These are phyloP conservation scores for Phaeolepiota aurea DNA, from an alignment of 768 basidiomycete genomes.

Conservation along the genomic window DNA sequence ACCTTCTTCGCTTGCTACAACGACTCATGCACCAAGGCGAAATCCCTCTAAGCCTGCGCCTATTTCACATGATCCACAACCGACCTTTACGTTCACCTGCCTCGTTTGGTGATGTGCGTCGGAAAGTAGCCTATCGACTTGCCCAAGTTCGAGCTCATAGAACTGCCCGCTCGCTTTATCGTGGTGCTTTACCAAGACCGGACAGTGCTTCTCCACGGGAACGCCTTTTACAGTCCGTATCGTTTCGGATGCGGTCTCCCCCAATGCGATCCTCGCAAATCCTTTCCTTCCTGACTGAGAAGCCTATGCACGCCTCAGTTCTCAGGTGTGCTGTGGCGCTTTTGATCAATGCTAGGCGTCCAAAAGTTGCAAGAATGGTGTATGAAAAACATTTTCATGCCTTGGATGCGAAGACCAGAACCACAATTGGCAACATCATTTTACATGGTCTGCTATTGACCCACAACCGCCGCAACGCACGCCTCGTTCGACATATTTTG, in stretches of 20 bases:
- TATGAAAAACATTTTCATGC: slow-evolving; percentile 19
- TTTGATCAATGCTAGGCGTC: slow-evolving; percentile 31
- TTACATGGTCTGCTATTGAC: slow-evolving; percentile 33
- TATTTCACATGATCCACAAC: slow-evolving; percentile 13
- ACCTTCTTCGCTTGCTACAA: slow-evolving; percentile 29
- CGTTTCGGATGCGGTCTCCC: slow-evolving; percentile 16
- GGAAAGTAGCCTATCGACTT: slow-evolving; percentile 20
- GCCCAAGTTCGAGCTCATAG: slow-evolving; percentile 20
- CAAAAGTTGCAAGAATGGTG: slow-evolving; percentile 34
- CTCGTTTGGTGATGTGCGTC: slow-evolving; percentile 18
- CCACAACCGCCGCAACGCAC: slow-evolving; percentile 27
- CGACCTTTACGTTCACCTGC: slow-evolving; percentile 11
- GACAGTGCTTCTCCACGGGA: slow-evolving; percentile 14
- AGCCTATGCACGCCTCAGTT: slow-evolving; percentile 14
- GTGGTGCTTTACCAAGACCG: slow-evolving; percentile 1
- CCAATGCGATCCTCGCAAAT: slow-evolving; percentile 11
- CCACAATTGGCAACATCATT: slow-evolving; percentile 48
- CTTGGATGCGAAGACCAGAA: slow-evolving; percentile 22
- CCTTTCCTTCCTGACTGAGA: slow-evolving; percentile 14
- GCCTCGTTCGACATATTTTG: slow-evolving; percentile 35
- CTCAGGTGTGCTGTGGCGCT: slow-evolving; percentile 26
- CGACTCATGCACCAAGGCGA: slow-evolving; percentile 32
- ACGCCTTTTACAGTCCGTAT: slow-evolving; percentile 13
- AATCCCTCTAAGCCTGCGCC: slow-evolving; percentile 22
- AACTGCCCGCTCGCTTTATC: slow-evolving; percentile 15